Conservation (phyloP, 2,329 filamentous ascomycete genomes). For the Hypoxylon sp. region DNA sequence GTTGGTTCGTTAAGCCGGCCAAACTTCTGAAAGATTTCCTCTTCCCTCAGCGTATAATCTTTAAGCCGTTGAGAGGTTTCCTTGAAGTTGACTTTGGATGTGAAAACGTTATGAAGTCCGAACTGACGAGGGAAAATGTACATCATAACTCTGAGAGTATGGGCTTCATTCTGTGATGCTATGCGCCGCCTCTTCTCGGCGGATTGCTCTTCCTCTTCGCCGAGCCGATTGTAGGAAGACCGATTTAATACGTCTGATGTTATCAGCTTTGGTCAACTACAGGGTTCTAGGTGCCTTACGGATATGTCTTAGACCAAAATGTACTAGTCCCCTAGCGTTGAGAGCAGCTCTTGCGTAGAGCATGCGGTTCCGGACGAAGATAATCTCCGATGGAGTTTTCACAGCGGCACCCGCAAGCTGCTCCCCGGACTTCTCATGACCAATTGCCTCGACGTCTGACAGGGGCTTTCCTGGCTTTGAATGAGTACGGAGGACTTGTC, state of each 20-base stretch:
- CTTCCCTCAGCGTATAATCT: conserved; percentile 87
- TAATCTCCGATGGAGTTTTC: conserved; percentile 69
- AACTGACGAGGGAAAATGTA: conserved; percentile 96
- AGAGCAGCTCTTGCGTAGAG: conserved; percentile 83
- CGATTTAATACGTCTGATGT: conserved; percentile 84
- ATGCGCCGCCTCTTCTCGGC: conserved; percentile 17
- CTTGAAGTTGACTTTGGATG: conserved; percentile 70
- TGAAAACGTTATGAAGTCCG: conserved; percentile 92
- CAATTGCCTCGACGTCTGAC: conserved; percentile 57
- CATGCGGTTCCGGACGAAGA: conserved; percentile 85
- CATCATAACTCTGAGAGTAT: conserved; percentile 82
- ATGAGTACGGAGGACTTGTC: conserved; percentile 26
- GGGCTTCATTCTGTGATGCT: conserved; percentile 56
- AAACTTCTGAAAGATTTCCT: conserved; percentile 73
- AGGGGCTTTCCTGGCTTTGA: conserved; percentile 61
- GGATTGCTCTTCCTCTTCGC: conserved; percentile 15
- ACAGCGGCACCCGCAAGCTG: conserved; percentile 24
- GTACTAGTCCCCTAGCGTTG: conserved; percentile 74
- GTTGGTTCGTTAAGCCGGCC: conserved; percentile 47
- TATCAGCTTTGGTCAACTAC: conserved; percentile 27
- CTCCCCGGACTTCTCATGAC: conserved; percentile 10
- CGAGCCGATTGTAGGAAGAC: conserved; percentile 57
- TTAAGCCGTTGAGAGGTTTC: conserved; percentile 81
- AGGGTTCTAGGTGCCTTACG: conserved; percentile 68
- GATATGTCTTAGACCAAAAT: conserved; percentile 82